Base-by-base conservation (phyloP, 331 rosid genomes). In the Malus hybrid region DNA sequence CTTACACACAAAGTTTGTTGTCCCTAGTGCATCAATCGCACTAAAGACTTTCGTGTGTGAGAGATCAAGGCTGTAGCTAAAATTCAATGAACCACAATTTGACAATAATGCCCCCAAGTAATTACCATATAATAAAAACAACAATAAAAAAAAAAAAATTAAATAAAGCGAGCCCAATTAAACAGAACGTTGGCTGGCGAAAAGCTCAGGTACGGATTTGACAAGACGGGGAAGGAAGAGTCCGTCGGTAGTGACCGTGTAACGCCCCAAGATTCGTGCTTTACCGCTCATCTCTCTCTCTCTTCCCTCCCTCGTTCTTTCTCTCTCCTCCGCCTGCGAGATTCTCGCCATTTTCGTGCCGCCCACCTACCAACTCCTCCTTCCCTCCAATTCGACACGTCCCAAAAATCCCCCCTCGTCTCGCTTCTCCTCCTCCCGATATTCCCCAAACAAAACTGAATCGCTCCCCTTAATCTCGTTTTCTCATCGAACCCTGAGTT, bases 201-300 rank as follows among this genome's bases (percentile, higher is more conserved):
- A 53, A 20, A 53, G 30, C 33, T 20, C n/a, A 26, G 57, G 33
- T 20, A 42, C 57, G 42, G 57, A 73, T 34, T 39, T 24, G 63
- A 70, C 72, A 14, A 60, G 16, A 15, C 19, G 28, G 9, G 22
- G 58, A 42, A 61, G 14, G 56, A 14, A 42, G 71, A 24, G 65
- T n/a, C 53, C 44, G 68, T 29, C 24, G 22, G 36, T 46, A 58
- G 11, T 63, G 73, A 61, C 55, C 19, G 46, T 61, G 75, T 50
- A 65, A 20, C 57, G 34, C 70, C 69, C 67, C 77, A 68, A 72
- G 50, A 81, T 89, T 83, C 73, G 85, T 83, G 93, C 88, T 84
- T 78, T 74, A 72, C 86, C 91, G 89, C 79, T 74, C 63, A 56
- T 75, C 60, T 79, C 86, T 83, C 88, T 83, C 88, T 42, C n/a